phyloP scores from a whole-genome alignment of 2,329 filamentous ascomycete species.

The Myrmaecium sp. region DNA sequence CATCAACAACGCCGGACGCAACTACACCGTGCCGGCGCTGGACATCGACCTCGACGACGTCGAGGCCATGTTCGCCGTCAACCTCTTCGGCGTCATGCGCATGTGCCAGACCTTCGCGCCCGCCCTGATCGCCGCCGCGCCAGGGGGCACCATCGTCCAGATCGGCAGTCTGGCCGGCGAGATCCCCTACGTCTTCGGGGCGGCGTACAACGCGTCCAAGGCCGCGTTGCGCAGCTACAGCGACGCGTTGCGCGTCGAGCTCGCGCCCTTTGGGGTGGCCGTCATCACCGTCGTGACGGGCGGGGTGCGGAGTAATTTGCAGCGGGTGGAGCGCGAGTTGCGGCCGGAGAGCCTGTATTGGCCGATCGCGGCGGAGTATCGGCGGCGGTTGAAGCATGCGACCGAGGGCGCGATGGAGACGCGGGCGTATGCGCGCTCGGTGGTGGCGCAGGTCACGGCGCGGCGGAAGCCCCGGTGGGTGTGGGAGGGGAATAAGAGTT shows the following conservation, averaged over 20 bases:
- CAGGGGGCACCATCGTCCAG: conserved; percentile 29
- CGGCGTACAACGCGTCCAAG: conserved; percentile 16
- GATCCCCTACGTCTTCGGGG: conserved; percentile 25
- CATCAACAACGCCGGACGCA: conserved; percentile 40
- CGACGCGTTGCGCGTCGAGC: conserved; percentile 30
- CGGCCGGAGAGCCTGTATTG: conserved; percentile 32
- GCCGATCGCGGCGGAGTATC: conserved; percentile 35
- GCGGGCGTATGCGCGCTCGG: conserved; percentile 35
- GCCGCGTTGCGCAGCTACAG: conserved; percentile 11
- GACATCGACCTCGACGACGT: conserved; percentile 35
- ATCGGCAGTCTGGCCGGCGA: conserved; percentile 28
- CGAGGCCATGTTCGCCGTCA: conserved; percentile 32
- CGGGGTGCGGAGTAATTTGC: conserved; percentile 42
- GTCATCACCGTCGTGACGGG: conserved; percentile 38
- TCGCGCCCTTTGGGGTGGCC: conserved; percentile 32
- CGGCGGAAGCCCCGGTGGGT: conserved; percentile 10
- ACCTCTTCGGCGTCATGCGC: conserved; percentile 40
- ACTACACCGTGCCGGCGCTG: conserved; percentile 41
- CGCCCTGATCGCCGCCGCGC: conserved; percentile 29
- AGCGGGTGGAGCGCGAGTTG: conserved; percentile 32
- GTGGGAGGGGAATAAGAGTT: conserved; percentile 21
- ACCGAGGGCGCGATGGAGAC: conserved; percentile 36
- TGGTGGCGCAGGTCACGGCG: conserved; percentile 35
- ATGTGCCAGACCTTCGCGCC: conserved; percentile 41
- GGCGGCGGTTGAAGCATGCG: conserved; percentile 33